A percentile compares a stretch with the other conserved stretches of the same genome.
Conservation (phyloP, 2,329 filamentous ascomycete genomes). For the Coleophoma eucalyptorum region DNA sequence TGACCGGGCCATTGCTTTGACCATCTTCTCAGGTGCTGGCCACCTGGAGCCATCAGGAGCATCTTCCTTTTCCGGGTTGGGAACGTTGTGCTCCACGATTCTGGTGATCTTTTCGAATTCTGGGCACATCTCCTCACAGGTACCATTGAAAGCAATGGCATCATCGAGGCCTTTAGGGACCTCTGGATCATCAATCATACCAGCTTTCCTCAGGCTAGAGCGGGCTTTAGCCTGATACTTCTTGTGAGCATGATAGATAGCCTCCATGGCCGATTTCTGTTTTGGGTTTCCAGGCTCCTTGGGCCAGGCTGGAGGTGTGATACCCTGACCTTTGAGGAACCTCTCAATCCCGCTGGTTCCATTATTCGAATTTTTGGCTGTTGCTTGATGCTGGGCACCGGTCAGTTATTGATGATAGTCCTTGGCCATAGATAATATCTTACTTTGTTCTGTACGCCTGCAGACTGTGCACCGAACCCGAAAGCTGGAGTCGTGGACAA, state of each 20-base stretch:
- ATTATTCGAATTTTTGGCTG: not conserved
- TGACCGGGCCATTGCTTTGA: constrained; percentile 65
- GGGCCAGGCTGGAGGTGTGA: constrained; percentile 52
- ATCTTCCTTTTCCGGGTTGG: constrained; percentile 48
- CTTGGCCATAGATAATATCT: no score
- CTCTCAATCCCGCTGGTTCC: not conserved
- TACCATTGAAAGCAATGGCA: constrained; percentile 64
- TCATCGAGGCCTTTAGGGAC: constrained; percentile 58
- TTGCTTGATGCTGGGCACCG: no score
- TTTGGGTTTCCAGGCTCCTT: constrained; percentile 47
- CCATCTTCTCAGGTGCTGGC: constrained; percentile 51
- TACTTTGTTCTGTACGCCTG: no score
- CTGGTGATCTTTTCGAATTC: constrained; percentile 61
- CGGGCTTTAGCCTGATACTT: constrained; percentile 54
- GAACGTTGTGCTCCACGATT: constrained; percentile 58
- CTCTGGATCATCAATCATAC: constrained; percentile 61
- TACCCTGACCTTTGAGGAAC: constrained; percentile 13
- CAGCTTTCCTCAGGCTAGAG: constrained; percentile 52
- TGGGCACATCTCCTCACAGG: constrained; percentile 67
- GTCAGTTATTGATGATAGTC: no score
- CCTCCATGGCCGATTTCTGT: constrained; percentile 47
- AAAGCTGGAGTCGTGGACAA: no score
- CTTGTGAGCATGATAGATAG: constrained; percentile 52
- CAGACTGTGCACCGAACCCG: no score
- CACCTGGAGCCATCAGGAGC: constrained; percentile 35